phyloP scores from a whole-genome alignment of 2,329 filamentous ascomycete species.

The Apiospora koreana region DNA sequence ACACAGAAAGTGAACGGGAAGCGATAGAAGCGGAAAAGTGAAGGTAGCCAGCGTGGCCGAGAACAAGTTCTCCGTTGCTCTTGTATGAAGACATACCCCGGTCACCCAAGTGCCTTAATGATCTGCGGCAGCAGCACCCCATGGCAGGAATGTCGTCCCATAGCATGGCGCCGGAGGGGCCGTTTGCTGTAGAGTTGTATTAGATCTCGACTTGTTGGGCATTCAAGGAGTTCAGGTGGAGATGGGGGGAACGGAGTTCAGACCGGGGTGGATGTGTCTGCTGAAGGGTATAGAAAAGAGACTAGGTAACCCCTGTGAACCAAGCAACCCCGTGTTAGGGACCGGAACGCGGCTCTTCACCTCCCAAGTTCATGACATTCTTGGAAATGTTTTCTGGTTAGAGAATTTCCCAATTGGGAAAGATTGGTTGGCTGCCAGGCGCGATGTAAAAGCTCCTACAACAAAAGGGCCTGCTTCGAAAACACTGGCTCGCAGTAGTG shows the following conservation, averaged over 20 bases:
- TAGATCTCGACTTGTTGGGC: neutral
- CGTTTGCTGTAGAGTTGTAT: neutral
- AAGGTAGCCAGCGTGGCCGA: neutral
- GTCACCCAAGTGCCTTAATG: neutral
- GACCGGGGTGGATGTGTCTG: neutral
- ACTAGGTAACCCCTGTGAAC: neutral
- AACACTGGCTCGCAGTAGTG: neutral
- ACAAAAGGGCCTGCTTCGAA: neutral
- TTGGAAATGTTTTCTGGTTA: too few species aligned
- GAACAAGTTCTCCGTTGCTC: neutral
- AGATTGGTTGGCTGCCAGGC: neutral
- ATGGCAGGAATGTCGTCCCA: slow-evolving; percentile 7
- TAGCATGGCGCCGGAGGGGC: neutral
- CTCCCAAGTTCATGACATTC: neutral
- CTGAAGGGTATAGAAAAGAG: neutral
- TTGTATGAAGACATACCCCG: neutral
- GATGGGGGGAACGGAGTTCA: neutral
- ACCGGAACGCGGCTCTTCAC: neutral
- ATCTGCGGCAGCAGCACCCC: neutral
- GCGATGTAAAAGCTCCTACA: neutral
- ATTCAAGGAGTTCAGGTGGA: neutral
- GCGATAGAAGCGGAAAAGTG: neutral
- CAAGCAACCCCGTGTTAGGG: neutral
- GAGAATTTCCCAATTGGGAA: too few species aligned
- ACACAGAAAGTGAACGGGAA: slow-evolving; percentile 6